Percentiles rank a stretch among this genome's conserved stretches.
Conservation (phyloP, 2,329 filamentous ascomycete genomes). For the Aureobasidium melanogenum region DNA sequence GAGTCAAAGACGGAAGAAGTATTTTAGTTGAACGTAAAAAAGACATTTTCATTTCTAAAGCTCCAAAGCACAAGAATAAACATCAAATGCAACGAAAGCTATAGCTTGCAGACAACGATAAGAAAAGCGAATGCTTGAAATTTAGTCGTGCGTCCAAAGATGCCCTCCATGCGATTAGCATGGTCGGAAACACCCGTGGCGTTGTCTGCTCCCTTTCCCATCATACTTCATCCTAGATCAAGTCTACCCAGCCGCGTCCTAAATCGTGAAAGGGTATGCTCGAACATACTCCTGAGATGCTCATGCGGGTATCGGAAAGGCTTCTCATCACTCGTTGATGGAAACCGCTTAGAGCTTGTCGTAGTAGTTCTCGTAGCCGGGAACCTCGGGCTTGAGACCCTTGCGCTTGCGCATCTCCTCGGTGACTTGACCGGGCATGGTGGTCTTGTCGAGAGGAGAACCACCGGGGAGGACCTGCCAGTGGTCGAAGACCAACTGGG, state of each 20-base stretch:
- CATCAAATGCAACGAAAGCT: conserved; percentile 8
- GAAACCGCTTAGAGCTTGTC: conserved; percentile 77
- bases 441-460: conserved; percentile 73
- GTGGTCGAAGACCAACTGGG: conserved; percentile 97
- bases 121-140: conserved; percentile 1
- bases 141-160: neutral
- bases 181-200: neutral
- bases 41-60: conserved; percentile 9
- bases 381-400: conserved; percentile 95
- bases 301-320: conserved; percentile 12
- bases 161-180: conserved; percentile 8
- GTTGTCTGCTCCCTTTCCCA: neutral
- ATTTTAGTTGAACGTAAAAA: conserved; percentile 2
- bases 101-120: conserved; percentile 3
- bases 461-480: conserved; percentile 96
- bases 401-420: conserved; percentile 94
- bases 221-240: conserved; percentile 5
- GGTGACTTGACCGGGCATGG: conserved; percentile 77
- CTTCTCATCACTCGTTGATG: conserved; percentile 6
- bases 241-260: conserved; percentile 11
- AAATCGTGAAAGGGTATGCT: conserved; percentile 9
- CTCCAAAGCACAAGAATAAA: neutral
- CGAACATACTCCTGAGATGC: conserved; percentile 10
- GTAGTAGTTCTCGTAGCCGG: conserved; percentile 95
- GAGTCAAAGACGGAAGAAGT: neutral